Percentiles rank a stretch among this genome's conserved stretches.
Evolutionary conservation across 805 yeast species (phyloP).

Genomic region (Starmera pachycereana): DNA sequence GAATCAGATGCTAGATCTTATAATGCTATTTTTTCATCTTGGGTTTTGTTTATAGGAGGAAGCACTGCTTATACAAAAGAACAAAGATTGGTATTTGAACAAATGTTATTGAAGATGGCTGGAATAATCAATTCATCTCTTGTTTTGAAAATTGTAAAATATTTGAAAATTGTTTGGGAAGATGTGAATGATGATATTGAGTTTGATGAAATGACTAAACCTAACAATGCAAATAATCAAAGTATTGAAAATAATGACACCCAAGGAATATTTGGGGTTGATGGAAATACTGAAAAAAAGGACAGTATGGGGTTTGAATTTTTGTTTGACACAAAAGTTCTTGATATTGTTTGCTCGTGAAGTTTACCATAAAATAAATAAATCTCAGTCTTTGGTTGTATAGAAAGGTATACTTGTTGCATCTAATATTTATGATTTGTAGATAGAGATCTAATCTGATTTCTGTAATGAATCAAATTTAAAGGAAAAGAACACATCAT

Average conservation of each 20-base stretch:
- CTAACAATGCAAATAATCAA: too few relatives aligned
- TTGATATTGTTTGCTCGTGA: constrained; percentile 14
- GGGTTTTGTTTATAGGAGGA: constrained; percentile 17
- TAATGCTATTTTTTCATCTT: constrained; percentile 8
- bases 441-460: too few relatives aligned
- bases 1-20: constrained; percentile 3
- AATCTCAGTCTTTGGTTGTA: background rate
- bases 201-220: background rate
- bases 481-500: too few relatives aligned
- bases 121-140: constrained; percentile 10
- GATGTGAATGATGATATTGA: constrained; percentile 5
- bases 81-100: constrained; percentile 7
- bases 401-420: too few relatives aligned
- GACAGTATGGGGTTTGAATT: constrained; percentile 13
- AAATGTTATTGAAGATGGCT: constrained; percentile 7
- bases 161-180: constrained; percentile 15
- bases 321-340: constrained; percentile 16
- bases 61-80: constrained; percentile 7
- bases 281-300: too few relatives aligned
- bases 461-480: too few relatives aligned
- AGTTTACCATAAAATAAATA: too few relatives aligned
- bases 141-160: constrained; percentile 14
- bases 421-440: too few relatives aligned
- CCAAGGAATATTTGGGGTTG: too few relatives aligned
- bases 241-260: too few relatives aligned